Percentiles rank a stretch among this genome's conserved stretches.
phyloP scores from a whole-genome alignment of 192 early-diverging fungal species.

The Coemansia sp. region DNA sequence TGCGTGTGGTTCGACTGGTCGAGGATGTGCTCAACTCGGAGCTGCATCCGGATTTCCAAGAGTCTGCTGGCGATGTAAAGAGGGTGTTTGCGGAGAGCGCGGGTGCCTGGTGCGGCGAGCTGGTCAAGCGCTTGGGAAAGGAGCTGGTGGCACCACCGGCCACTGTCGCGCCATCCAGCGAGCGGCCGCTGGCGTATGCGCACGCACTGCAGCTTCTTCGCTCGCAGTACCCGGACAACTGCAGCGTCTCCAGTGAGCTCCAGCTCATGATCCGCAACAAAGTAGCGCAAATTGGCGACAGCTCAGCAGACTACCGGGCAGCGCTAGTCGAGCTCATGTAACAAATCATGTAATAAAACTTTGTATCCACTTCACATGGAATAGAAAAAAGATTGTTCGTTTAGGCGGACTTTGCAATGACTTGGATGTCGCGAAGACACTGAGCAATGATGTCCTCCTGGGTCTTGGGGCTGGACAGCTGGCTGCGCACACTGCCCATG shows the following conservation, averaged over 20 bases:
- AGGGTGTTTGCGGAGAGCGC: slow-evolving; percentile 7
- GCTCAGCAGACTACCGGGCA: slow-evolving; percentile 27
- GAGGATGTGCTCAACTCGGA: slow-evolving; percentile 47
- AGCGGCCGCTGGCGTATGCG: slow-evolving; percentile 19
- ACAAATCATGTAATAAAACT: background rate
- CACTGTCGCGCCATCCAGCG: background rate
- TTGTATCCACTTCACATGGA: background rate
- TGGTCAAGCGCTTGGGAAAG: slow-evolving; percentile 16
- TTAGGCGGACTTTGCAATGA: slow-evolving; percentile 43
- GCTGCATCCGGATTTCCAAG: slow-evolving; percentile 20
- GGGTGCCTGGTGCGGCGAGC: slow-evolving; percentile 24
- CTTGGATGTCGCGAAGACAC: slow-evolving; percentile 54
- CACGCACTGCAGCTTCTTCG: slow-evolving; percentile 22
- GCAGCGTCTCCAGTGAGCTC: slow-evolving; percentile 10
- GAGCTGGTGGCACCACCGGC: background rate
- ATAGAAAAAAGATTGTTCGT: background rate
- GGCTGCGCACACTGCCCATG: slow-evolving; percentile 63
- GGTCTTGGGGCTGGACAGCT: slow-evolving; percentile 49
- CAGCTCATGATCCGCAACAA: slow-evolving; percentile 20
- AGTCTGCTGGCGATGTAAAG: background rate
- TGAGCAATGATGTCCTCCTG: slow-evolving; percentile 53
- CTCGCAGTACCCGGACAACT: slow-evolving; percentile 12
- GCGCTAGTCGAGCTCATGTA: slow-evolving; percentile 20
- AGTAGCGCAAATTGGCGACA: slow-evolving; percentile 5
- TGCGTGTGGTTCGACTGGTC: slow-evolving; percentile 30